A percentile compares a stretch with the other conserved stretches of the same genome.
phyloP scores from a whole-genome alignment of 441 rosid species.

The Oxalis stricta region DNA sequence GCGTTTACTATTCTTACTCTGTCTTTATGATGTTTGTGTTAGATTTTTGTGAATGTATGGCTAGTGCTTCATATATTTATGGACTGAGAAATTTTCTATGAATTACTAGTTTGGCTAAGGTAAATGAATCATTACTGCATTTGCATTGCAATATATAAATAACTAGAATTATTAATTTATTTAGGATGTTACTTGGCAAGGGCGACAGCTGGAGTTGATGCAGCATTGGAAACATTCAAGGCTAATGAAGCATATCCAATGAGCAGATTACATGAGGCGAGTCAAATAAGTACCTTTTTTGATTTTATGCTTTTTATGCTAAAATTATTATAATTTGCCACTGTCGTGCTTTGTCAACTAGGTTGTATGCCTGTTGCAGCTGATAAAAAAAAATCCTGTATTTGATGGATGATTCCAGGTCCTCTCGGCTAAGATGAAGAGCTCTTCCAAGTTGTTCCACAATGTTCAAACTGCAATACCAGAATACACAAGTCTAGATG shows the following conservation, averaged over 20 bases:
- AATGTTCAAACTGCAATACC: conserved; percentile 52
- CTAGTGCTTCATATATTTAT: neutral
- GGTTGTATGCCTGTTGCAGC: too few relatives aligned
- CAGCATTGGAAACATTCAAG: conserved; percentile 61
- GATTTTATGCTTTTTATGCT: conserved; percentile 1
- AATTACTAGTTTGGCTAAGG: neutral
- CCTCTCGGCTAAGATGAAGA: conserved; percentile 68
- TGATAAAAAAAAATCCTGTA: neutral
- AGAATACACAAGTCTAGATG: conserved; percentile 49
- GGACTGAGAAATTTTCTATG: too few relatives aligned
- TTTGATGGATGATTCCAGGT: conserved; percentile 35
- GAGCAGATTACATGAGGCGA: conserved; percentile 51
- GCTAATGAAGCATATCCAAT: conserved; percentile 82
- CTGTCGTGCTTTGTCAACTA: neutral
- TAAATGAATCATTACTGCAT: too few relatives aligned
- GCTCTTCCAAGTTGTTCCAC: conserved; percentile 67
- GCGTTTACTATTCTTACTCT: too few relatives aligned
- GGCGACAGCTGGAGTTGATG: conserved; percentile 82
- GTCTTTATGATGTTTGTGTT: too few relatives aligned
- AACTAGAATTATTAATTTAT: too few relatives aligned
- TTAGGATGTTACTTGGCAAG: conserved; percentile 89
- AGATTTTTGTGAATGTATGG: neutral
- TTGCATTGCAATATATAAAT: neutral
- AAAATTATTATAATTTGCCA: neutral
- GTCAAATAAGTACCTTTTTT: conserved; percentile 12